Evolutionary conservation across 192 early-diverging fungal species (phyloP).

Genomic region (Backusella macrospora): DNA sequence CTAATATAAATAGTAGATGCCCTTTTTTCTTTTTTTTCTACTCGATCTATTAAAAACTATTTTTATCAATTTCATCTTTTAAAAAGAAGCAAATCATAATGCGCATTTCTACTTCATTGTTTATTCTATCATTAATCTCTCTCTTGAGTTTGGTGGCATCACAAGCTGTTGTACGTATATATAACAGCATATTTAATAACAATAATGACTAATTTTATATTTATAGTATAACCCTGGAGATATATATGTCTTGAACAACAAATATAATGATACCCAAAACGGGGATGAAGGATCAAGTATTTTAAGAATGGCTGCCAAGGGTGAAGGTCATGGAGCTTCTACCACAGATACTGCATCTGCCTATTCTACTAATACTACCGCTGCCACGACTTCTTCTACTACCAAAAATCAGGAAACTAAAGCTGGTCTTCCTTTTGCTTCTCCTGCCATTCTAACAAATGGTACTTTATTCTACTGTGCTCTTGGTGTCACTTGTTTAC

Average conservation of each 20-base stretch:
- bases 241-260: background rate
- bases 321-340: background rate
- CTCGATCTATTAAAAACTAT: background rate
- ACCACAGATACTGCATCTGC: background rate
- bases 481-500: conserved; percentile 25
- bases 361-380: too few relatives aligned
- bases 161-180: background rate
- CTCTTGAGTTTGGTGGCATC: background rate
- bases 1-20: background rate
- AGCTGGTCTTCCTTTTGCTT: conserved; percentile 15
- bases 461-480: conserved; percentile 38
- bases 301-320: conserved; percentile 4
- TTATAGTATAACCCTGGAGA: conserved; percentile 6
- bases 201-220: background rate
- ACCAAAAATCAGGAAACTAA: background rate
- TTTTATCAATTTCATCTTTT: background rate
- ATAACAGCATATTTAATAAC: background rate
- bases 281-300: background rate
- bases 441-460: conserved; percentile 22
- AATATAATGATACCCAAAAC: background rate
- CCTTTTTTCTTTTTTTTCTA: background rate
- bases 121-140: background rate
- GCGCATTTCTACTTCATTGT: background rate
- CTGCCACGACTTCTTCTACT: background rate
- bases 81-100: background rate